These are phyloP conservation scores for Aspergillus ustus DNA, from an alignment of 2,329 filamentous ascomycete species.

Conservation along the genomic window DNA sequence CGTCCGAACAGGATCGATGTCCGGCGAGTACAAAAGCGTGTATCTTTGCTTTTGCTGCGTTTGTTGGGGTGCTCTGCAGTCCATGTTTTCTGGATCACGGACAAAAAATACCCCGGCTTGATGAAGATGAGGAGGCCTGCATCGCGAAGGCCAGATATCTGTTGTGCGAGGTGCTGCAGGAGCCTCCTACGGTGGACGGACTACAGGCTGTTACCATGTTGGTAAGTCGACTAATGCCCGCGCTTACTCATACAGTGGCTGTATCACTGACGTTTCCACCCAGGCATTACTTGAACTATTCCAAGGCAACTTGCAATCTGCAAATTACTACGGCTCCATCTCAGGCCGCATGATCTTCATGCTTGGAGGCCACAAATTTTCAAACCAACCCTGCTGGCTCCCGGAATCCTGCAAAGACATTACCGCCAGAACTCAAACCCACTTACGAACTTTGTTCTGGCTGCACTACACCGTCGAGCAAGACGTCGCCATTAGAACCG, in stretches of 20 bases:
- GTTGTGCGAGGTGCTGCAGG: constrained; percentile 49
- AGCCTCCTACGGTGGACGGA: constrained; percentile 47
- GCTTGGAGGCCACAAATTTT: constrained; percentile 52
- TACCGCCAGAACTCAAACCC: constrained; percentile 28
- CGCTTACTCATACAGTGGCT: too few species aligned
- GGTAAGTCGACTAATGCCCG: constrained; percentile 41
- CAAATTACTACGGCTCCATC: constrained; percentile 50
- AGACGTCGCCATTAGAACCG: constrained; percentile 59
- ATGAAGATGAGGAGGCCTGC: constrained; percentile 50
- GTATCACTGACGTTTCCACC: not conserved
- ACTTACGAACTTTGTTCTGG: constrained; percentile 57
- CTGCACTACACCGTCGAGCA: constrained; percentile 61
- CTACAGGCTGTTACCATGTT: constrained; percentile 55
- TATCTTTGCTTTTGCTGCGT: constrained; percentile 55
- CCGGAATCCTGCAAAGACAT: constrained; percentile 25
- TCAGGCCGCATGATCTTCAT: constrained; percentile 56
- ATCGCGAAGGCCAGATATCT: constrained; percentile 50
- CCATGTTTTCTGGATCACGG: constrained; percentile 19
- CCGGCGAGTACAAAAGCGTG: constrained; percentile 50
- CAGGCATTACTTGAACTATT: constrained; percentile 52
- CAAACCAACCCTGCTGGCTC: constrained; percentile 28
- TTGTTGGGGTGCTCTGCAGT: constrained; percentile 36
- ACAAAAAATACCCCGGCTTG: constrained; percentile 29
- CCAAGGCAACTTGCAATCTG: constrained; percentile 53
- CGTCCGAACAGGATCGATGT: constrained; percentile 26